These are phyloP conservation scores for Penicillium sp. DNA, from an alignment of 2,329 filamentous ascomycete species.

Conservation along the genomic window DNA sequence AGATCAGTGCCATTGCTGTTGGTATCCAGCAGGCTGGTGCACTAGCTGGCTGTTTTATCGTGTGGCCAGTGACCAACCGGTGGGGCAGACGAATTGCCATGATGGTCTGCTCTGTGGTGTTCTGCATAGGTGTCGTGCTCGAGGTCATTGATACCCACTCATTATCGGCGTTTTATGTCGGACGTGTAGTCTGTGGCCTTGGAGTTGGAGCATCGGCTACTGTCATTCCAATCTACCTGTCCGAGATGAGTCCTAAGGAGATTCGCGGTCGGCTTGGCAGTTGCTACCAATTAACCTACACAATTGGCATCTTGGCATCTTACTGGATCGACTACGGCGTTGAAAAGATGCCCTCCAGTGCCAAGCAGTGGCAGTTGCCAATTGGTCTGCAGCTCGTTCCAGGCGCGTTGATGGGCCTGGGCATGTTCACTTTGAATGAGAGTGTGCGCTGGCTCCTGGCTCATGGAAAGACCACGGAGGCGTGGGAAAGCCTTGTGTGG, in stretches of 20 bases:
- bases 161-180: constrained; percentile 47
- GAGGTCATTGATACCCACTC: constrained; percentile 51
- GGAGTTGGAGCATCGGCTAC: constrained; percentile 51
- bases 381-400: constrained; percentile 54
- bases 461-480: constrained; percentile 46
- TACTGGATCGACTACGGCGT: constrained; percentile 57
- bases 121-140: constrained; percentile 47
- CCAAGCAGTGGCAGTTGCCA: constrained; percentile 57
- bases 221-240: constrained; percentile 45
- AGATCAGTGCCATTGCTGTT: constrained; percentile 51
- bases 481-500: constrained; percentile 52
- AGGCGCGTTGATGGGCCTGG: constrained; percentile 49
- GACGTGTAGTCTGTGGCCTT: constrained; percentile 49
- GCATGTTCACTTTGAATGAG: constrained; percentile 51
- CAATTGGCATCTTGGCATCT: constrained; percentile 51
- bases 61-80: constrained; percentile 50
- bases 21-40: constrained; percentile 55
- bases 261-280: constrained; percentile 51
- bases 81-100: constrained; percentile 49
- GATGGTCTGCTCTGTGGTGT: constrained; percentile 47
- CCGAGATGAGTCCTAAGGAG: constrained; percentile 49
- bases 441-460: constrained; percentile 53
- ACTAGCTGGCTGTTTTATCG: constrained; percentile 52
- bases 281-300: constrained; percentile 56
- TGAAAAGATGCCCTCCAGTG: constrained; percentile 24